These are phyloP conservation scores for Berberis vulgaris DNA, from an alignment of 164 flowering plant species.

Conservation along the genomic window DNA sequence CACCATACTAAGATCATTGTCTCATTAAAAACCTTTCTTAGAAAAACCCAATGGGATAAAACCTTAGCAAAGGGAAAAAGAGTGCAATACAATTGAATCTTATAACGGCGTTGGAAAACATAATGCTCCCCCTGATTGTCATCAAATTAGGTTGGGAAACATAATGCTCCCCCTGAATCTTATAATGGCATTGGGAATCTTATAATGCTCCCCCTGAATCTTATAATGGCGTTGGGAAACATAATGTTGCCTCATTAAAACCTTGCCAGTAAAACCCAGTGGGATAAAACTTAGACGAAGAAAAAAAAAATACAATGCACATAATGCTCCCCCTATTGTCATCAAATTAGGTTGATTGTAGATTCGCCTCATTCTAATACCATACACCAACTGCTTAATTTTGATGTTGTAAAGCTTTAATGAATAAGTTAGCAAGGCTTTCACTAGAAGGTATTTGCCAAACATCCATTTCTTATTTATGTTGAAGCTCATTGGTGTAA, in stretches of 20 bases:
- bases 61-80: not conserved
- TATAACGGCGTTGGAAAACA: not conserved
- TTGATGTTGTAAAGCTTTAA: not conserved
- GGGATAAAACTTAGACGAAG: not conserved
- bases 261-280: not conserved
- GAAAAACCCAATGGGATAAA: not conserved
- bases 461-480: slow-evolving; percentile 1
- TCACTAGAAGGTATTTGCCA: slow-evolving; percentile 8
- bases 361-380: not conserved
- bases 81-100: not conserved
- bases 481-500: slow-evolving; percentile 15
- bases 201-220: too few species aligned
- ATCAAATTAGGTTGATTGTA: not conserved
- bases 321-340: not conserved
- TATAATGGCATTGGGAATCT: too few species aligned
- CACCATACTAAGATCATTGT: not conserved
- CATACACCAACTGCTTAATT: slow-evolving; percentile 2
- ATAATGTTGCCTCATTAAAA: not conserved
- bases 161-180: too few species aligned
- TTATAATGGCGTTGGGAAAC: too few species aligned
- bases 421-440: slow-evolving; percentile 7
- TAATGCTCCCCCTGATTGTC: too few species aligned
- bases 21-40: not conserved
- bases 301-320: not conserved
- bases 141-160: too few species aligned